Conservation (phyloP, 2,329 filamentous ascomycete genomes). For the Penicillium sp. region DNA sequence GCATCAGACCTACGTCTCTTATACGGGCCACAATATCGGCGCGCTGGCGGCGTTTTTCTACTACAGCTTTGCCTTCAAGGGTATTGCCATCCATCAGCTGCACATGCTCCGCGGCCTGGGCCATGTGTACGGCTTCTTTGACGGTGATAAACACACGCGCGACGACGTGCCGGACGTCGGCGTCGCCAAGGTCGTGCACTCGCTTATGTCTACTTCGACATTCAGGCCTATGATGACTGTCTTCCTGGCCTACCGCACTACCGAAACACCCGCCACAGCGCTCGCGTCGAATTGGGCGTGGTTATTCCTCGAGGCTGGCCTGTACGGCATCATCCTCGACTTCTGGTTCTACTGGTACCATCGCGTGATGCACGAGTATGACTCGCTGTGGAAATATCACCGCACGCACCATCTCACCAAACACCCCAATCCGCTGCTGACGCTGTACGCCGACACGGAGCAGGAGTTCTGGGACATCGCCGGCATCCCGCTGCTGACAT, state of each 20-base stretch:
- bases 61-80: slow-evolving; percentile 35
- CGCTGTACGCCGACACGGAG: slow-evolving; percentile 36
- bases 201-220: slow-evolving; percentile 27
- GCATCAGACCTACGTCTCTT: slow-evolving; percentile 29
- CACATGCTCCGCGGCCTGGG: slow-evolving; percentile 32
- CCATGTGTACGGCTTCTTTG: slow-evolving; percentile 35
- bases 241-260: slow-evolving; percentile 21
- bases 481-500: slow-evolving; percentile 36
- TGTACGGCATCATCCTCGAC: slow-evolving; percentile 39
- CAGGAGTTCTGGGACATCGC: slow-evolving; percentile 40
- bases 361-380: slow-evolving; percentile 35
- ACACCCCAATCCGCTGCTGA: slow-evolving; percentile 37
- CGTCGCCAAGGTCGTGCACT: slow-evolving; percentile 26
- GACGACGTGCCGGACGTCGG: slow-evolving; percentile 38
- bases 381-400: slow-evolving; percentile 37
- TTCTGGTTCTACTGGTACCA: slow-evolving; percentile 45
- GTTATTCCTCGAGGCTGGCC: slow-evolving; percentile 32
- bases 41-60: slow-evolving; percentile 28
- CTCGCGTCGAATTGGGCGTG: slow-evolving; percentile 25
- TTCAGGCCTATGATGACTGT: slow-evolving; percentile 27
- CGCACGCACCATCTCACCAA: slow-evolving; percentile 42
- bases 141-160: slow-evolving; percentile 39
- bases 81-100: slow-evolving; percentile 33
- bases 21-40: slow-evolving; percentile 25
- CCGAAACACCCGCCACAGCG: slow-evolving; percentile 16